A percentile compares a stretch with the other conserved stretches of the same genome.
Evolutionary conservation across 1,284 basidiomycete genomes (phyloP).

Genomic region (Testicularia cyperi): DNA sequence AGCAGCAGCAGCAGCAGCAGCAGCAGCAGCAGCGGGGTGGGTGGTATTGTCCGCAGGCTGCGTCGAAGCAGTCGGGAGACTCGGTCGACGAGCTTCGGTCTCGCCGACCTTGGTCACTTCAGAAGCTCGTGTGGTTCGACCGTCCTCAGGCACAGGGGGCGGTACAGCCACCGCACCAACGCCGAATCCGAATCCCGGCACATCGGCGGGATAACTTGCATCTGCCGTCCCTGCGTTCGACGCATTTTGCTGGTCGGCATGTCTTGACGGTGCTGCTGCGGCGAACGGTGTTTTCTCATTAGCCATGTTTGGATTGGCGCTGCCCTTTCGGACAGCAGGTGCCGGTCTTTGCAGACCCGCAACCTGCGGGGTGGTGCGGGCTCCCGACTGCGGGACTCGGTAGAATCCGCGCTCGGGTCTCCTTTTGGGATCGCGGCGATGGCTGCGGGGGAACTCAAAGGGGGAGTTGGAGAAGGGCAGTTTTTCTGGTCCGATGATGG

Average conservation of each 20-base stretch:
- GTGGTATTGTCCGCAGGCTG: not conserved
- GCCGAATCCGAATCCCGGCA: no score
- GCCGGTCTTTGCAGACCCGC: no score
- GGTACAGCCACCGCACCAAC: not conserved
- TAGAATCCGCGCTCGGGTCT: constrained; percentile 24
- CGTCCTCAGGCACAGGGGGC: not conserved
- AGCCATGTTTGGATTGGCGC: no score
- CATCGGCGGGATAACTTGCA: no score
- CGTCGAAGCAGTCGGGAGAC: not conserved
- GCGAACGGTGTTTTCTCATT: no score
- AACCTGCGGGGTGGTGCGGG: constrained; percentile 5
- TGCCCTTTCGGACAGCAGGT: no score
- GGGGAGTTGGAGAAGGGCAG: constrained; percentile 19
- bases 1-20: no score
- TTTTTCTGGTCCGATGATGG: constrained; percentile 27
- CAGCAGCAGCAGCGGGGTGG: no score
- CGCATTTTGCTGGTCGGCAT: no score
- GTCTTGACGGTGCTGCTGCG: no score
- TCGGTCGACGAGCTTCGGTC: constrained; percentile 1
- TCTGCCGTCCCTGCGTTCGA: no score
- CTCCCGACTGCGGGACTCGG: constrained; percentile 12
- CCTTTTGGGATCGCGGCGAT: not conserved
- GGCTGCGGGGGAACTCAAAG: constrained; percentile 2
- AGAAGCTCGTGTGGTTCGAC: constrained; percentile 12
- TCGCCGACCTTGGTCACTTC: constrained; percentile 15